Conservation (phyloP, 345 rosid genomes). For the Dipteronia dyeriana region DNA sequence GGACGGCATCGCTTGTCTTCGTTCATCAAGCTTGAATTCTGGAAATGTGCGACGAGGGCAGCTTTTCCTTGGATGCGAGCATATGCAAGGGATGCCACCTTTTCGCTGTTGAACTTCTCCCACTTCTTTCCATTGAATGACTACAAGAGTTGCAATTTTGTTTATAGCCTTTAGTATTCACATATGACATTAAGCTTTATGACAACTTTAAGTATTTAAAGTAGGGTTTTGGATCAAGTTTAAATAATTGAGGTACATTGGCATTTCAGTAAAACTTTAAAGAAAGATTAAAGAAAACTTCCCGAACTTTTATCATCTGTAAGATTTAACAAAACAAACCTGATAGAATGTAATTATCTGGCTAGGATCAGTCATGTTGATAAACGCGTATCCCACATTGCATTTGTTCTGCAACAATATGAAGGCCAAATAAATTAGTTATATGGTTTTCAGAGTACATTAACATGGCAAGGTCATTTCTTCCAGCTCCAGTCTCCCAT, state of each 20-base stretch:
- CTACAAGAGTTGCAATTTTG: constrained; percentile 31
- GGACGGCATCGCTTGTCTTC: constrained; percentile 79
- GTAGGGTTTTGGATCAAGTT: no score
- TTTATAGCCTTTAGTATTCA: constrained; percentile 11
- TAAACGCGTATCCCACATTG: constrained; percentile 74
- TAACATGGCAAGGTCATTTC: neutral
- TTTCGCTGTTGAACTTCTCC: constrained; percentile 83
- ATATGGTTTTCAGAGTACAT: neutral
- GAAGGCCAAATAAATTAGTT: constrained; percentile 11
- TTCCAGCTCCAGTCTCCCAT: neutral
- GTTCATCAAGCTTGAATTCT: constrained; percentile 80
- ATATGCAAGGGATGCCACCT: constrained; percentile 74
- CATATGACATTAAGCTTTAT: neutral
- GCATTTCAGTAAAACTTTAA: no score
- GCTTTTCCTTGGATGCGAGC: constrained; percentile 78
- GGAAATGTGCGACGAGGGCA: constrained; percentile 78
- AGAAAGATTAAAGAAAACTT: no score
- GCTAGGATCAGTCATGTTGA: constrained; percentile 60
- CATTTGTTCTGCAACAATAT: constrained; percentile 57
- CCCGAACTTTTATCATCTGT: neutral
- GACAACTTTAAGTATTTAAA: neutral
- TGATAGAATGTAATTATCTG: constrained; percentile 59
- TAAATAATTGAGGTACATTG: no score
- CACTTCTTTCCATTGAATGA: constrained; percentile 78
- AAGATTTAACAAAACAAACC: constrained; percentile 25